Base-by-base conservation (phyloP, 345 rosid species). In the Schrenkiella parvula region DNA sequence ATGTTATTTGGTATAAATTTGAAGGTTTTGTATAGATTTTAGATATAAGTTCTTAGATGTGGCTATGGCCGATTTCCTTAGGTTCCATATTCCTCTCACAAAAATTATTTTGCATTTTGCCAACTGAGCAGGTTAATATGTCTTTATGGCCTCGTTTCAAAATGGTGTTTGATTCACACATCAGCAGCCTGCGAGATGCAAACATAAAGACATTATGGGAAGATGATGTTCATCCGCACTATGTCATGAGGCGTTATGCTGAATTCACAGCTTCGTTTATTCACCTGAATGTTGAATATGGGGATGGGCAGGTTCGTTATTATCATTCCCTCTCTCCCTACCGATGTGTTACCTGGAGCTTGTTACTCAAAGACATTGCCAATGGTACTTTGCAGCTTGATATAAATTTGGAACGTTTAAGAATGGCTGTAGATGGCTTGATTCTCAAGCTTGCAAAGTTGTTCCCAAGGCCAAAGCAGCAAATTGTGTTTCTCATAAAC, bases 211-310 rank as follows among this genome's bases (percentile, higher is more conserved):
- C 88, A 31, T 74, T 95, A 81, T 95, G 96, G 99, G 98, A 95
- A 78, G 99, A 95, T 83, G 99, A 95, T 73, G 83, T 87, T 48
- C 99, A 95, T 82, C 96, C 99, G 78, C 99, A 95, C 73, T 95
- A 91, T 86, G 98, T 95, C 66, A 91, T 89, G 98, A 87, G 99
- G 81, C 99, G 96, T 59, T 95, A 95, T 68, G 99, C 99, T 47
- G 99, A 91, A 80, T 95, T 91, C 73, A 89, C 97, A 5, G 97
- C 96, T 56, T 95, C 99, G 19, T 97, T 95, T 75, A 91, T 91
- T 79, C 98, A 91, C 72, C 89, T 95, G 47, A 95, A 95, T 81
- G 89, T 89, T 61, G 97, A 86, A 77, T 88, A 88, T 81, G 96
- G 98, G 63, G 98, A 95, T 78, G 98, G 98, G 47, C 99, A 95